These are phyloP conservation scores for Metschnikowia dekortorum DNA, from an alignment of 805 yeast species.

Conservation along the genomic window DNA sequence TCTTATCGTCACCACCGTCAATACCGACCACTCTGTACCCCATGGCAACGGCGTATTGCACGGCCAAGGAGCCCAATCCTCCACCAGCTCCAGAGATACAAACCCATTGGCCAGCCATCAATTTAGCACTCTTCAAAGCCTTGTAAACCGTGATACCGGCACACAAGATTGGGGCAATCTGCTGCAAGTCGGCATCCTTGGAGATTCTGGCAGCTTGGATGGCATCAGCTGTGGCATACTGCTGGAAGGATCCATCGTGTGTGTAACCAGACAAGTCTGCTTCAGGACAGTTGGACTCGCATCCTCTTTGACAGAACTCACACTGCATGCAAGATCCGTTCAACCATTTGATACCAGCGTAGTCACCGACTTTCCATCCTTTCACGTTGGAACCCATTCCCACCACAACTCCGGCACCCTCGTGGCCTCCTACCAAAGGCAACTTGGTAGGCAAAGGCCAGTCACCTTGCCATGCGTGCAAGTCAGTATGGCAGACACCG, in stretches of 20 bases:
- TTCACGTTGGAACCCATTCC: conserved; percentile 38
- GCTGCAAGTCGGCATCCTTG: conserved; percentile 48
- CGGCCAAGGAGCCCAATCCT: conserved; percentile 72
- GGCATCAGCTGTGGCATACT: conserved; percentile 63
- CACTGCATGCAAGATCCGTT: conserved; percentile 42
- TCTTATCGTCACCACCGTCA: conserved; percentile 70
- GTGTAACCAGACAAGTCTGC: conserved; percentile 74
- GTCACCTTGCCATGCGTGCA: conserved; percentile 47
- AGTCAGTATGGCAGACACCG: conserved; percentile 45
- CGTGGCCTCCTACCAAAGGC: conserved; percentile 47
- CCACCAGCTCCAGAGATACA: conserved; percentile 78
- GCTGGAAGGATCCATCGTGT: conserved; percentile 67
- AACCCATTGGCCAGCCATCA: conserved; percentile 67
- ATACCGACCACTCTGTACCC: conserved; percentile 65
- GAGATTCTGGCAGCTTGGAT: conserved; percentile 61
- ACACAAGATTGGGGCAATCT: conserved; percentile 60
- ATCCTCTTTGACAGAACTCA: conserved; percentile 38
- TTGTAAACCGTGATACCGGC: conserved; percentile 68
- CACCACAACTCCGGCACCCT: conserved; percentile 47
- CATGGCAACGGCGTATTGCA: conserved; percentile 74
- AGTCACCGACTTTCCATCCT: conserved; percentile 42
- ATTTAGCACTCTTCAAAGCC: conserved; percentile 57
- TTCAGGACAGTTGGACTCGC: conserved; percentile 53
- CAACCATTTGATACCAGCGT: conserved; percentile 45
- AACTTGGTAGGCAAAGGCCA: conserved; percentile 43